Conservation (phyloP, 2,329 filamentous ascomycete species). For the Thelonectria rubi region DNA sequence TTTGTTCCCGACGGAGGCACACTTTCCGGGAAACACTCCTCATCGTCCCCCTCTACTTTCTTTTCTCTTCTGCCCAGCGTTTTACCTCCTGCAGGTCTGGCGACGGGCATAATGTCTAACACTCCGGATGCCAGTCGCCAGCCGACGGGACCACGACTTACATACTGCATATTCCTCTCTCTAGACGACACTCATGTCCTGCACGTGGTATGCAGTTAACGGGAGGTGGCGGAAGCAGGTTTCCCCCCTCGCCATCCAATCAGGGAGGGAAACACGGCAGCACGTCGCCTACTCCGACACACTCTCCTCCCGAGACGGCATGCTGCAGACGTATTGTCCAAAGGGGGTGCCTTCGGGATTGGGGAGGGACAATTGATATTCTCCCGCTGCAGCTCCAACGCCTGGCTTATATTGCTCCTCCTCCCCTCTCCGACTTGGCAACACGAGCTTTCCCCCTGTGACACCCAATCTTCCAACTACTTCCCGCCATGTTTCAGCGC, state of each 20-base stretch:
- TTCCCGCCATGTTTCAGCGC: constrained; percentile 5
- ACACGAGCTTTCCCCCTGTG: constrained; percentile 3
- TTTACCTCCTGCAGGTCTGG: constrained; percentile 2
- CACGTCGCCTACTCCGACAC: constrained; percentile 26
- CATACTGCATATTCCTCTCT: neutral
- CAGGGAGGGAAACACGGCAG: constrained; percentile 9
- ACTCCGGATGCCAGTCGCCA: neutral
- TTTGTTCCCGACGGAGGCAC: constrained; percentile 3
- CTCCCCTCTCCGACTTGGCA: constrained; percentile 19
- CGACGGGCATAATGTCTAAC: constrained; percentile 2
- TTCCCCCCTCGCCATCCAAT: constrained; percentile 1
- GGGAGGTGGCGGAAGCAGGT: too few species aligned
- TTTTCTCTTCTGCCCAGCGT: neutral
- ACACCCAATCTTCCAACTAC: neutral
- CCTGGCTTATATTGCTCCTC: constrained; percentile 8
- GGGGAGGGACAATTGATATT: constrained; percentile 29
- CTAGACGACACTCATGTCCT: too few species aligned
- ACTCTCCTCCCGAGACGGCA: constrained; percentile 25
- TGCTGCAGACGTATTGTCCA: constrained; percentile 27
- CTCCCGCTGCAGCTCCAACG: constrained; percentile 29
- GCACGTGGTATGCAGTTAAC: too few species aligned
- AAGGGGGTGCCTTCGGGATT: constrained; percentile 32
- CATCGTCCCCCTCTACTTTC: neutral
- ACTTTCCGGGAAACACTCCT: neutral
- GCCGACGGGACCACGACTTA: neutral